Percentiles rank a stretch among this genome's conserved stretches.
phyloP scores from a whole-genome alignment of 345 rosid species.

The Hibiscus tridactylites region DNA sequence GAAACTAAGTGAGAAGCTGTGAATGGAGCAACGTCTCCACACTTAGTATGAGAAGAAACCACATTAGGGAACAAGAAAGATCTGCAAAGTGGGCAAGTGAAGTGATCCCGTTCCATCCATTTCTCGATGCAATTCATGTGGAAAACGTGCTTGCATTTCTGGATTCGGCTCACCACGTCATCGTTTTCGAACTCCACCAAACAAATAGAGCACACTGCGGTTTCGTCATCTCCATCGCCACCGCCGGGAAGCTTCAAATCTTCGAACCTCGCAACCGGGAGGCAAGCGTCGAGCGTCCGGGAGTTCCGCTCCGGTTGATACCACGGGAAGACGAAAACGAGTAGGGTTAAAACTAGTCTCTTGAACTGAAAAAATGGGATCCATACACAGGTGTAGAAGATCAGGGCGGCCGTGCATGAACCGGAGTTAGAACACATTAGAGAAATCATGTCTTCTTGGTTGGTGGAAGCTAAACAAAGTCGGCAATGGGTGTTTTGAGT shows the following conservation, averaged over 20 bases:
- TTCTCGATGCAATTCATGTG: conserved; percentile 51
- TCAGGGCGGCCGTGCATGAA: conserved; percentile 36
- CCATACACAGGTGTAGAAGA: conserved; percentile 48
- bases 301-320: conserved; percentile 4
- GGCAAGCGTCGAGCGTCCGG: conserved; percentile 1
- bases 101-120: conserved; percentile 47
- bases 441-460: conserved; percentile 36
- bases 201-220: conserved; percentile 53
- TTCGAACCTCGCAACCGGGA: conserved; percentile 28
- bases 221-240: background rate
- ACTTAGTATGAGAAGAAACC: background rate
- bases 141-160: conserved; percentile 57
- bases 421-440: conserved; percentile 33
- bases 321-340: conserved; percentile 5
- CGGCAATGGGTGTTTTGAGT: background rate
- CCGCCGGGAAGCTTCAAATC: conserved; percentile 16
- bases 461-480: background rate
- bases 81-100: conserved; percentile 82
- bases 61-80: conserved; percentile 24
- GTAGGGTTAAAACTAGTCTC: conserved; percentile 6
- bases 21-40: background rate
- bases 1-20: background rate
- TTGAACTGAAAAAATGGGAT: conserved; percentile 39
- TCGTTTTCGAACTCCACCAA: conserved; percentile 40
- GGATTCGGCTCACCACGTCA: conserved; percentile 45